Evolutionary conservation across 768 basidiomycete species (phyloP), one percentile per base, ranked within the genome.

Genomic region (Infundibulicybe gibba): DNA sequence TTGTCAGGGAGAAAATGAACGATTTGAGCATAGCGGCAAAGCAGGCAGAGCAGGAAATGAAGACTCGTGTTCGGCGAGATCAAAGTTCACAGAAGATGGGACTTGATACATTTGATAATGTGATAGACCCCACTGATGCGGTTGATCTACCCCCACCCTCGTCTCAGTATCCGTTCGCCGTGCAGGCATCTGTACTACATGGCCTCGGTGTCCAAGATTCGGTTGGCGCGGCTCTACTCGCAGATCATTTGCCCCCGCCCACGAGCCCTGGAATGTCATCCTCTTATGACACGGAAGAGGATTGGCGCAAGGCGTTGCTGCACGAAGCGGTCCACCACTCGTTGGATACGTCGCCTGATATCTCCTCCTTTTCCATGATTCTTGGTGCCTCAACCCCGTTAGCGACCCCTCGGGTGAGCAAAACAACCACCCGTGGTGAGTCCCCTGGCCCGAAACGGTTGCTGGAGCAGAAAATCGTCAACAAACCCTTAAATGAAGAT

Each of bases 81-180:
- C 68, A 74, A 48, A 72, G 59, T 25, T 64, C 70, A n/a, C 70
- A 73, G 49, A 65, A 64, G 44, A 61, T 57, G 37, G 66, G 64
- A 50, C 60, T 64, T 48, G 56, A 62, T 44, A 53, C 59, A n/a
- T 62, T 75, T 51, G 75, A 80, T 58, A 61, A 81, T 55, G 73
- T 87, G 45, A 82, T 91, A 54, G 90, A 92, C 64, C 90, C 90
- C 10, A 92, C 90, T 19, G 90, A 91, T 56, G 77, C 77, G 19
- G 89, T 92, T 32, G 90, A 92, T 58, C 60, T 91, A 31, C 90
- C 90, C 0, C 81, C 75, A 5, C 84, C 81, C 6, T 80, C 84
- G 32, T 69, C 82, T 32, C 72, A 71, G 32, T 88, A 87, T 58
- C 83, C 83, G 1, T 85, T 90, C 54, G 79, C 84, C 6, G 77